Conservation (phyloP, 2,329 filamentous ascomycete genomes). For the Cadophora luteo-olivacea region DNA sequence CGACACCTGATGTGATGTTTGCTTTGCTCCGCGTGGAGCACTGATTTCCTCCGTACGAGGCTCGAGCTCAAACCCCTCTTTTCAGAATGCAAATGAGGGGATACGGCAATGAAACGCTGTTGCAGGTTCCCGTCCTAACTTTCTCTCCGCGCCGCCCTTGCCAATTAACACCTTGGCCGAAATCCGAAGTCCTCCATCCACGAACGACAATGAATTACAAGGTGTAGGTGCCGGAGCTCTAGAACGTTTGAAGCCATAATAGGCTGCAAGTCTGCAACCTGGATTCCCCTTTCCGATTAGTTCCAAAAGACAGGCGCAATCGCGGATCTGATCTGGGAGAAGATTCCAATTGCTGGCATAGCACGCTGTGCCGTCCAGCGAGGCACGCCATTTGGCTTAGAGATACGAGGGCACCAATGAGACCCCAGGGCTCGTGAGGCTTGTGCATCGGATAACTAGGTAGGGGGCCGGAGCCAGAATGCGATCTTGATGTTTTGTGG, state of each 20-base stretch:
- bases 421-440: not conserved
- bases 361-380: conserved; percentile 1
- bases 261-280: not conserved
- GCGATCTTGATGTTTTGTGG: conserved; percentile 6
- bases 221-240: not conserved
- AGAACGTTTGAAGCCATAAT: not conserved
- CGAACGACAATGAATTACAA: not conserved
- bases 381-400: not conserved
- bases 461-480: not conserved
- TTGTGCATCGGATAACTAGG: not conserved
- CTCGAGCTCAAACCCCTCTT: not conserved
- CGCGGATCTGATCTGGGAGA: conserved; percentile 6
- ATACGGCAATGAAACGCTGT: not conserved
- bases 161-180: not conserved
- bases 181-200: not conserved
- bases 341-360: not conserved
- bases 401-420: conserved; percentile 1
- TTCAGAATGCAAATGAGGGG: not conserved
- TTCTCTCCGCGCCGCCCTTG: not conserved
- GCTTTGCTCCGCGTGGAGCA: not conserved
- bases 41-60: not conserved
- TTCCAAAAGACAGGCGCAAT: not conserved
- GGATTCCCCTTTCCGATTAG: not conserved
- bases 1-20: not conserved
- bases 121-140: not conserved